Percentiles rank a stretch among this genome's conserved stretches.
Evolutionary conservation across 352 stramenopile species (phyloP).

Genomic region (Phytophthora palmivora): DNA sequence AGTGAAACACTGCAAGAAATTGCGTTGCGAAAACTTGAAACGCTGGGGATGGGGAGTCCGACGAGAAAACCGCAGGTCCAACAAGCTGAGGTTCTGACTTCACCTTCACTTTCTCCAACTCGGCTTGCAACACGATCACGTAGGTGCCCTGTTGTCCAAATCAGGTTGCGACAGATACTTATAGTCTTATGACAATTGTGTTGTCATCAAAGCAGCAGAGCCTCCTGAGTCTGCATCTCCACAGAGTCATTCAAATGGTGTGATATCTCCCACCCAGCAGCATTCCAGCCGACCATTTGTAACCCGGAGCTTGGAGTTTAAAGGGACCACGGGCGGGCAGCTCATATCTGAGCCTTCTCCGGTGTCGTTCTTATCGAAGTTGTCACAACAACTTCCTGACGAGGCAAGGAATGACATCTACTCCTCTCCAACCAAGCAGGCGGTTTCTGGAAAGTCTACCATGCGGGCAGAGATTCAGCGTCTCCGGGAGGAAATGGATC

Average conservation of each 20-base stretch:
- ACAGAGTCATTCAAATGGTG: slow-evolving; percentile 16
- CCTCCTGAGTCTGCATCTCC: slow-evolving; percentile 5
- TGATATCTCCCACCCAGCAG: slow-evolving; percentile 9
- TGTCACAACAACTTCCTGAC: slow-evolving; percentile 14
- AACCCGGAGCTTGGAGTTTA: neutral
- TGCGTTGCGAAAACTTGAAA: slow-evolving; percentile 50
- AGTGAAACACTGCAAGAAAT: slow-evolving; percentile 53
- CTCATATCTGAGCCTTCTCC: slow-evolving; percentile 8
- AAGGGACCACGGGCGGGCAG: slow-evolving; percentile 8
- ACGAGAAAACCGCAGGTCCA: slow-evolving; percentile 17
- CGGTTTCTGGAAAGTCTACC: slow-evolving; percentile 4
- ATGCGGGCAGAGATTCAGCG: slow-evolving; percentile 47
- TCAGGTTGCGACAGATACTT: neutral
- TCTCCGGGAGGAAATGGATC: slow-evolving; percentile 48
- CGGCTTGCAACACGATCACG: slow-evolving; percentile 30
- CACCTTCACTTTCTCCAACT: slow-evolving; percentile 22
- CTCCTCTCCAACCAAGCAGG: slow-evolving; percentile 8
- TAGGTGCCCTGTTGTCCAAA: slow-evolving; percentile 4
- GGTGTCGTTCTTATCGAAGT: slow-evolving; percentile 26
- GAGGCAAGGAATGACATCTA: neutral
- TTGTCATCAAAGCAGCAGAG: slow-evolving; percentile 20
- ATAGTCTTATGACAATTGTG: slow-evolving; percentile 7
- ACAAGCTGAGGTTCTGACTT: neutral
- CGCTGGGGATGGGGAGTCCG: slow-evolving; percentile 34
- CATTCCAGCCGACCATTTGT: slow-evolving; percentile 11